A percentile compares a stretch with the other conserved stretches of the same genome.
phyloP scores from a whole-genome alignment of 345 rosid genomes.

The Crucihimalaya himalaica region DNA sequence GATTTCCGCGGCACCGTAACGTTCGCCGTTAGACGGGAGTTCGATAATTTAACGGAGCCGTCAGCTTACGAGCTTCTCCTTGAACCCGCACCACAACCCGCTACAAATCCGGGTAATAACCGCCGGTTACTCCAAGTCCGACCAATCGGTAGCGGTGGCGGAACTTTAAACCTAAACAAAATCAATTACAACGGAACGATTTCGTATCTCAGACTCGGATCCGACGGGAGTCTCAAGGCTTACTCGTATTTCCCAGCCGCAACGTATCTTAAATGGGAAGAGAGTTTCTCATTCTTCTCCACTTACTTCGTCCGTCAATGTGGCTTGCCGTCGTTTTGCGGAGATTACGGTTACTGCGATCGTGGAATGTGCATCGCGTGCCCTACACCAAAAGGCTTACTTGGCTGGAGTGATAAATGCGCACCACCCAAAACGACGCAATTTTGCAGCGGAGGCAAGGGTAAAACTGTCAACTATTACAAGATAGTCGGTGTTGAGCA shows the following conservation, averaged over 20 bases:
- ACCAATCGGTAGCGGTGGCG: conserved; percentile 25
- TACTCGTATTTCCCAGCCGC: conserved; percentile 47
- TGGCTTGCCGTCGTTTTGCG: conserved; percentile 41
- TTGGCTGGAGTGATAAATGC: conserved; percentile 53
- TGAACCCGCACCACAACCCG: conserved; percentile 34
- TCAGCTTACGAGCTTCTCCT: conserved; percentile 35
- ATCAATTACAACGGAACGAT: conserved; percentile 54
- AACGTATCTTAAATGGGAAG: conserved; percentile 43
- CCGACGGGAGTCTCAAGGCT: conserved; percentile 59
- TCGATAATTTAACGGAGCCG: conserved; percentile 24
- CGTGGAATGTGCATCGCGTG: conserved; percentile 39
- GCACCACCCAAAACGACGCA: conserved; percentile 22
- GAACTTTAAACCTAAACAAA: conserved; percentile 33
- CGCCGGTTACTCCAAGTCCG: conserved; percentile 34
- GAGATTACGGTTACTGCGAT: conserved; percentile 42
- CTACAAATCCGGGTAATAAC: conserved; percentile 26
- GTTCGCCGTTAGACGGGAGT: conserved; percentile 18
- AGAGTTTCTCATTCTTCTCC: conserved; percentile 49
- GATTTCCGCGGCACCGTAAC: conserved; percentile 40
- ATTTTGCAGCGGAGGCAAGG: conserved; percentile 26
- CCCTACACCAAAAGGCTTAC: conserved; percentile 35
- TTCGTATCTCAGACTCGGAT: conserved; percentile 48
- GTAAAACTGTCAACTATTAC: conserved; percentile 28
- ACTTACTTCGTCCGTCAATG: conserved; percentile 43
- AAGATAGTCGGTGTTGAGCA: conserved; percentile 58